Percentiles rank a stretch among this genome's conserved stretches.
Conservation (phyloP, 1,139 yeast species). For the Zygosaccharomyces pseudobailii region DNA sequence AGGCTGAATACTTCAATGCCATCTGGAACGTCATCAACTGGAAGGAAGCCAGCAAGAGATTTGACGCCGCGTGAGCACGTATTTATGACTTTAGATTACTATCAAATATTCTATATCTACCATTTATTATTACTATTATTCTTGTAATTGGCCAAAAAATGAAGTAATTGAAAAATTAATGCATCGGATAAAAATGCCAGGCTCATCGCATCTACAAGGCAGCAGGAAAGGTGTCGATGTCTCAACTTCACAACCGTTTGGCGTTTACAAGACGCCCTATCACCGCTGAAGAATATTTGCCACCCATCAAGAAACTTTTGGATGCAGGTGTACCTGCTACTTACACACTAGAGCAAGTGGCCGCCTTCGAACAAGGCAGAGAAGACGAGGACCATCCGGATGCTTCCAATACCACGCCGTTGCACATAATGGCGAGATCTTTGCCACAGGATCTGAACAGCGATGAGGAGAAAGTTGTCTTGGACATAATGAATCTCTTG, state of each 20-base stretch:
- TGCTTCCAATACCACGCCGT: slow-evolving; percentile 65
- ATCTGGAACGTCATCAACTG: slow-evolving; percentile 97
- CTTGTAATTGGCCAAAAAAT: neutral
- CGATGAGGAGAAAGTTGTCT: slow-evolving; percentile 46
- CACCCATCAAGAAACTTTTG: slow-evolving; percentile 43
- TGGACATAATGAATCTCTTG: slow-evolving; percentile 54
- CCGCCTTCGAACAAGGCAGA: slow-evolving; percentile 43
- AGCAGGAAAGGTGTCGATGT: slow-evolving; percentile 40
- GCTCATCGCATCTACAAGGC: neutral
- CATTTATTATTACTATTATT: neutral
- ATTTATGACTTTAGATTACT: neutral
- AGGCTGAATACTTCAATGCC: slow-evolving; percentile 92
- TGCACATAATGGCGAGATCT: slow-evolving; percentile 52
- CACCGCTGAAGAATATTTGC: slow-evolving; percentile 40
- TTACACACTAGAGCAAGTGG: slow-evolving; percentile 73
- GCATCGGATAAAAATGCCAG: neutral
- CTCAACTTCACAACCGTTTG: slow-evolving; percentile 68
- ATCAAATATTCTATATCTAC: neutral
- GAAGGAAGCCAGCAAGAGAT: slow-evolving; percentile 78
- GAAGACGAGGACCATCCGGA: slow-evolving; percentile 39
- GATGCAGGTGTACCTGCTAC: slow-evolving; percentile 73
- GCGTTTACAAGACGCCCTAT: slow-evolving; percentile 55
- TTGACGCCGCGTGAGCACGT: slow-evolving; percentile 18
- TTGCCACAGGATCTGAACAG: slow-evolving; percentile 44
- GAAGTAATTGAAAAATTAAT: neutral